phyloP scores from a whole-genome alignment of 306 rosid species.

The Dryas alaskensis region DNA sequence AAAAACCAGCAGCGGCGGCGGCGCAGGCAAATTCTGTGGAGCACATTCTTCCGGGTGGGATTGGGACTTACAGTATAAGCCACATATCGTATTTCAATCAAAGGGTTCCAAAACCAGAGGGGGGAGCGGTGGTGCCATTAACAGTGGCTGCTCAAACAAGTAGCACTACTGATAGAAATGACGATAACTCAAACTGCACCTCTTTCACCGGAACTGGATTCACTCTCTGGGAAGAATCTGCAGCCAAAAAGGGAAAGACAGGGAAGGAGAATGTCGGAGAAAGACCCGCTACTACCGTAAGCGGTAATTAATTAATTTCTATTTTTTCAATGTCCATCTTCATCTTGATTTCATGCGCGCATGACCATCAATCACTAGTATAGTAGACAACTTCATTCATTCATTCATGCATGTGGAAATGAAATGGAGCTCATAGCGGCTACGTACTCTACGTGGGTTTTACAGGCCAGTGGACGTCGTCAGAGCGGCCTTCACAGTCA shows the following conservation, averaged over 20 bases:
- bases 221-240: constrained; percentile 88
- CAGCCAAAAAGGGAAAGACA: constrained; percentile 72
- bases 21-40: constrained; percentile 55
- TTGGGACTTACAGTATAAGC: constrained; percentile 92
- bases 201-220: constrained; percentile 85
- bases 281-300: constrained; percentile 26
- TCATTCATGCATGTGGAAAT: too few species aligned
- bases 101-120: constrained; percentile 77
- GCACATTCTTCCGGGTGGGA: constrained; percentile 88
- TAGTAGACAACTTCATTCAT: too few species aligned
- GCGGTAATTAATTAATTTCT: constrained; percentile 44
- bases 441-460: neutral
- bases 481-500: constrained; percentile 70
- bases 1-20: constrained; percentile 34
- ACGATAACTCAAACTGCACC: constrained; percentile 79
- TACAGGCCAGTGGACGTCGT: constrained; percentile 59
- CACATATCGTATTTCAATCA: constrained; percentile 66
- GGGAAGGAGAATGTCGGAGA: constrained; percentile 84
- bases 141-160: constrained; percentile 55
- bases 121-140: constrained; percentile 32
- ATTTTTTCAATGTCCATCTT: too few species aligned
- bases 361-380: too few species aligned
- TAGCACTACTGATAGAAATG: constrained; percentile 54
- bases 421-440: constrained; percentile 12
- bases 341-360: too few species aligned